These are phyloP conservation scores for Apiosordaria backusii DNA, from an alignment of 495 filamentous ascomycete genomes.

Conservation along the genomic window DNA sequence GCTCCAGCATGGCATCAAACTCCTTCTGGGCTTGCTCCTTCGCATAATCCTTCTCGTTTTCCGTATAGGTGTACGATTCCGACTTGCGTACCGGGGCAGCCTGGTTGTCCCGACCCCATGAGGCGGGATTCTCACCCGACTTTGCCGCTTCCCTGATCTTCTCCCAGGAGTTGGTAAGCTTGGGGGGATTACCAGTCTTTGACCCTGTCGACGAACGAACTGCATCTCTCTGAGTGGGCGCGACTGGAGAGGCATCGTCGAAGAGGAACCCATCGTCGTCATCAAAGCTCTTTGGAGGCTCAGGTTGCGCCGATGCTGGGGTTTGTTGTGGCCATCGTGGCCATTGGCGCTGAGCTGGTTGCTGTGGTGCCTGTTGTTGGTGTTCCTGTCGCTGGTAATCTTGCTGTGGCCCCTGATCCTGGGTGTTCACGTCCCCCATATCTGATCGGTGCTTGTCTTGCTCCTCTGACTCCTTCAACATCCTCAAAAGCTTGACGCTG, in stretches of 20 bases:
- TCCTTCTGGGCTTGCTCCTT: constrained; percentile 45
- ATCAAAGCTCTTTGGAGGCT: not conserved
- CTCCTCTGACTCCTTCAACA: constrained; percentile 22
- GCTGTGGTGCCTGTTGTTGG: constrained; percentile 10
- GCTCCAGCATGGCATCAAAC: constrained; percentile 43
- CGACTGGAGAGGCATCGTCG: constrained; percentile 42
- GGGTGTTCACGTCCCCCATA: not conserved
- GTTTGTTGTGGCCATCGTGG: constrained; percentile 3
- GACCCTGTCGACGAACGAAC: not conserved
- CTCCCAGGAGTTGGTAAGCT: constrained; percentile 31
- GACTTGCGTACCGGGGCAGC: constrained; percentile 14
- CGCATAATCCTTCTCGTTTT: constrained; percentile 33
- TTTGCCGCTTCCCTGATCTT: constrained; percentile 31
- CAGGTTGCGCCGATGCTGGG: not conserved
- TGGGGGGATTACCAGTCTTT: not conserved
- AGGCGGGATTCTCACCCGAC: constrained; percentile 7
- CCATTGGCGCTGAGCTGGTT: not conserved
- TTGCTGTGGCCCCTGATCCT: not conserved
- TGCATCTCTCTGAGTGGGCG: constrained; percentile 21
- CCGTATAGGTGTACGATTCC: constrained; percentile 35
- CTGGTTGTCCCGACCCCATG: constrained; percentile 7
- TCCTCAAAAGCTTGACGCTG: constrained; percentile 1
- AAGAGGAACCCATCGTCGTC: constrained; percentile 35
- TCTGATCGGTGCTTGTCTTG: not conserved
- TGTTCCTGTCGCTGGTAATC: constrained; percentile 9